Conservation (phyloP, 23 red algal species). For the Gracilariopsis chorda region DNA sequence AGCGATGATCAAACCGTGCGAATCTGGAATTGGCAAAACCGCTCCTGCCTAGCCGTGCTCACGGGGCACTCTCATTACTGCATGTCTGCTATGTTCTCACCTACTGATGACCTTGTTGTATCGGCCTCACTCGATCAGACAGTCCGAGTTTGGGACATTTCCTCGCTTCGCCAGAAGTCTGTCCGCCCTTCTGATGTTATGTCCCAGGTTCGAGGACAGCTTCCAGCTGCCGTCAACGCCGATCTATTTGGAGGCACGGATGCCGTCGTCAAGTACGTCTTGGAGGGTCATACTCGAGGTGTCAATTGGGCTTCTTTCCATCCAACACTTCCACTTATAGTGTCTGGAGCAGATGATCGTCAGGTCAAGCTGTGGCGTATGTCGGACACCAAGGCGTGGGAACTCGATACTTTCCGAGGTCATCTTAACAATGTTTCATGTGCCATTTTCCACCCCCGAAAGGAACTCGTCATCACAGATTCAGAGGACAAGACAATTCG, state of each 20-base stretch:
- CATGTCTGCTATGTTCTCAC: constrained; percentile 96
- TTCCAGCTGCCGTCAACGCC: constrained; percentile 87
- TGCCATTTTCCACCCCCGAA: constrained; percentile 94
- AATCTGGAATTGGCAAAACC: constrained; percentile 99
- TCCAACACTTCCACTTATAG: constrained; percentile 94
- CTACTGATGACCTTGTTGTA: constrained; percentile 92
- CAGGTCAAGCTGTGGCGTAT: constrained; percentile 97
- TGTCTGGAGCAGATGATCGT: constrained; percentile 95
- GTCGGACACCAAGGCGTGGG: constrained; percentile 93
- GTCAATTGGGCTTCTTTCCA: constrained; percentile 99
- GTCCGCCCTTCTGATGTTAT: constrained; percentile 67
- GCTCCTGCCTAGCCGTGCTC: constrained; percentile 91
- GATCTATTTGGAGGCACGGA: constrained; percentile 89
- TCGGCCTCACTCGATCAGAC: constrained; percentile 98
- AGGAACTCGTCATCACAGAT: constrained; percentile 88
- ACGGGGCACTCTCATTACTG: constrained; percentile 98
- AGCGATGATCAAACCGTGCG: constrained; percentile 99
- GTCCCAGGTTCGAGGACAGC: constrained; percentile 66
- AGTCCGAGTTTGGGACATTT: constrained; percentile 97
- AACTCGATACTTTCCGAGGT: constrained; percentile 94
- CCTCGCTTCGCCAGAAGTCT: constrained; percentile 83
- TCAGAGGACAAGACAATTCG: constrained; percentile 98
- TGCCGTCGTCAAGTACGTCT: constrained; percentile 87
- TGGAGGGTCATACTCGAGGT: constrained; percentile 96
- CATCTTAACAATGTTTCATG: constrained; percentile 99